A percentile compares a stretch with the other conserved stretches of the same genome.
phyloP scores from a whole-genome alignment of 2,329 filamentous ascomycete species.

The Colletotrichum abscissum region DNA sequence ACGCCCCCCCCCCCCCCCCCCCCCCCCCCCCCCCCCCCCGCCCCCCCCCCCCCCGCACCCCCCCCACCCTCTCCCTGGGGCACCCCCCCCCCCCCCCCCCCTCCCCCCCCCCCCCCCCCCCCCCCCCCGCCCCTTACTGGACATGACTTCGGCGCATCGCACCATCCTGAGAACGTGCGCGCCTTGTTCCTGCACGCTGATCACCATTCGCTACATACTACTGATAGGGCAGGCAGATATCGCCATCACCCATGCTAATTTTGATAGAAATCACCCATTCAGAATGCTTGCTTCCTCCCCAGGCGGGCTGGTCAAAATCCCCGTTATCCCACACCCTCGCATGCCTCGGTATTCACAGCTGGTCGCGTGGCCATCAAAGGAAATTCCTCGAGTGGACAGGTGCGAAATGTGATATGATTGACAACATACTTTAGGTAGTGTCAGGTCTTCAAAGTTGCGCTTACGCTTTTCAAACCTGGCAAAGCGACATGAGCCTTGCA shows the following conservation, averaged over 20 bases:
- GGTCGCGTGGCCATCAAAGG: conserved; percentile 4
- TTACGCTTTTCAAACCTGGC: background rate
- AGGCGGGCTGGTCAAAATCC: no score
- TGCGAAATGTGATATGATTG: conserved; percentile 1
- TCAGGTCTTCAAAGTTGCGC: background rate
- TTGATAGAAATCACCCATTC: background rate
- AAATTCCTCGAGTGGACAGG: conserved; percentile 1
- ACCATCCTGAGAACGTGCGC: conserved; percentile 25
- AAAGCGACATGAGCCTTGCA: conserved; percentile 4
- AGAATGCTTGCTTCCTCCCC: background rate
- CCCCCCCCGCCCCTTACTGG: background rate
- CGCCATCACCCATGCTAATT: conserved; percentile 24
- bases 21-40: no score
- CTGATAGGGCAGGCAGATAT: conserved; percentile 26
- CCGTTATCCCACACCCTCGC: background rate
- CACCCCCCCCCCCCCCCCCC: background rate
- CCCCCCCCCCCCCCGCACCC: no score
- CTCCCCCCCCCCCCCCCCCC: background rate
- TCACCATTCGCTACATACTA: background rate
- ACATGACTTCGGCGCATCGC: conserved; percentile 14
- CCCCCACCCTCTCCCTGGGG: no score
- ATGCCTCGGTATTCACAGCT: background rate
- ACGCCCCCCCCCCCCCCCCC: no score
- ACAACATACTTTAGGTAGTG: no score
- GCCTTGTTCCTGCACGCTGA: conserved; percentile 7